Evolutionary conservation across 192 early-diverging fungal genomes (phyloP).

Genomic region (Polychytrium aggregatum): DNA sequence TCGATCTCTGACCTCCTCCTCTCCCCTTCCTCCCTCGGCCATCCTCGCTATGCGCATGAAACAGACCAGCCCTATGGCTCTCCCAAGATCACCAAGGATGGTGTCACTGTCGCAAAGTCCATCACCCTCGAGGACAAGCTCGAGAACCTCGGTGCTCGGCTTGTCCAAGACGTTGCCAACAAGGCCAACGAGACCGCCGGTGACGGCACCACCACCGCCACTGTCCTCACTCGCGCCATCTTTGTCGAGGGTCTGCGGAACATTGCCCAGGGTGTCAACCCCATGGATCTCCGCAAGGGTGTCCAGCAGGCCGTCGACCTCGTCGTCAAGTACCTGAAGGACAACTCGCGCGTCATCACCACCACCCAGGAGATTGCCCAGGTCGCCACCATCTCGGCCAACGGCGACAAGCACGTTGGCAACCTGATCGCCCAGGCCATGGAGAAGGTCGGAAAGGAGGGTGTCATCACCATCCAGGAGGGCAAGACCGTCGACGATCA

Average conservation of each 20-base stretch:
- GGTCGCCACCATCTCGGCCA: slow-evolving; percentile 98
- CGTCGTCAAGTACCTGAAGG: slow-evolving; percentile 86
- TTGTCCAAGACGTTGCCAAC: slow-evolving; percentile 99
- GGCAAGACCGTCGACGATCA: slow-evolving; percentile 99
- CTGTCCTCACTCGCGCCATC: slow-evolving; percentile 95
- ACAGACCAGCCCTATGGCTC: slow-evolving; percentile 89
- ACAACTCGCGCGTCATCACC: slow-evolving; percentile 83
- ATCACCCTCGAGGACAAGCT: slow-evolving; percentile 96
- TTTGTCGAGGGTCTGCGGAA: slow-evolving; percentile 99
- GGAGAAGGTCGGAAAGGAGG: slow-evolving; percentile 99
- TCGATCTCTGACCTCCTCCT: background rate
- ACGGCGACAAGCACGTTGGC: slow-evolving; percentile 96
- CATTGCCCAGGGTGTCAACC: slow-evolving; percentile 98
- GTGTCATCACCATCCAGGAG: slow-evolving; percentile 99
- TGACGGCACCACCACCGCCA: slow-evolving; percentile 99
- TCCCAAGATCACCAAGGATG: slow-evolving; percentile 99
- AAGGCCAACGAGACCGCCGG: slow-evolving; percentile 99
- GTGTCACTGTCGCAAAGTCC: slow-evolving; percentile 98
- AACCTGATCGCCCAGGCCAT: slow-evolving; percentile 95
- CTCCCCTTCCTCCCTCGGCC: background rate
- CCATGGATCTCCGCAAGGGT: slow-evolving; percentile 91
- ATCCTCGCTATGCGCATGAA: too few relatives aligned
- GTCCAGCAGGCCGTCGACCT: slow-evolving; percentile 86
- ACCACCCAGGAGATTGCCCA: slow-evolving; percentile 96
- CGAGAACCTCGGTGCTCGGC: slow-evolving; percentile 96